Base-by-base conservation (phyloP, 306 rosid genomes). In the Glycine soja region DNA sequence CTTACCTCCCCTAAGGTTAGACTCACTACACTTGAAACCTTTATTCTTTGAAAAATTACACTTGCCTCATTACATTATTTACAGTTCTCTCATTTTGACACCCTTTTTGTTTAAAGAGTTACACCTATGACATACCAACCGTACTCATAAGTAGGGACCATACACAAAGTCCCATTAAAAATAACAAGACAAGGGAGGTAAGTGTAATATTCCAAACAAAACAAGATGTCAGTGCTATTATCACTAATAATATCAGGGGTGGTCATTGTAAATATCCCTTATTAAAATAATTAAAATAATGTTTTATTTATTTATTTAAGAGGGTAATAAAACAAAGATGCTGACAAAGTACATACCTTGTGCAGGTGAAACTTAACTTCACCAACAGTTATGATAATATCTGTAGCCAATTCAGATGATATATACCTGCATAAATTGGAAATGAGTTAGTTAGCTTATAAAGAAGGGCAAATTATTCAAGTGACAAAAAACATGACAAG, bases 351-450 rank as follows among this genome's bases (percentile, higher is more conserved):
- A 16, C 18, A 70, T 88, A 93, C 99, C 97, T 92, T 96, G 87
- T 96, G 99, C 57, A 93, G 97, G 84, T 70, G 77, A 88, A 96
- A 96, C 87, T 92, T 93, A 38, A 93, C 94, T 75, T 90, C 98
- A 66, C 93, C 95, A 40, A 92, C 91, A 80, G 75, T 88, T 77
- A 96, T 83, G 74, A 86, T 72, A 71, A 89, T 85, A 85, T 96
- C 99, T 0, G 99, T 87, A 43, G 91, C 87, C 89, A 96, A 69
- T 80, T 96, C 98, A 84, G 98, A 93, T 40, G 97, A 89, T 40
- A 93, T 90, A 61, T 89, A 88, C 90, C 99, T 96, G 89, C 87
- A 70, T 11, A 79, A 48, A 45, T 34, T 78, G n/a, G 67, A 43
- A 54, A 57, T 13, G 43, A 70, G 9, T 51, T 42, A 13, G 13